Base-by-base conservation (phyloP, 1,284 basidiomycete species). In the Fomitopsis pinicola region DNA sequence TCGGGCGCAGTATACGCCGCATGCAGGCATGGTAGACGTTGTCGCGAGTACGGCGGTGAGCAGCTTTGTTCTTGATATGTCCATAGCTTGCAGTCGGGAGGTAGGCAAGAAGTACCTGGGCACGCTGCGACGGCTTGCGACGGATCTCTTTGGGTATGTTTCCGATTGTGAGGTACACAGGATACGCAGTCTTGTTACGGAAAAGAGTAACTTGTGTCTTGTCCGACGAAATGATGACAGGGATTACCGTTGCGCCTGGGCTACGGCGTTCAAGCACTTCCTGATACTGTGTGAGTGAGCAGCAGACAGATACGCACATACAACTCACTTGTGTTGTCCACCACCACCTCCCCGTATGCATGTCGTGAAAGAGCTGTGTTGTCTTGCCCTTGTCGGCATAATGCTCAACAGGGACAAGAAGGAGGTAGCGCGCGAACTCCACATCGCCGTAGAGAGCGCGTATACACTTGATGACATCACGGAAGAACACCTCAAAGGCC, bases 151-250 rank as follows among this genome's bases (percentile, higher is more conserved):
- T 44, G 15, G 42, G 42, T 8, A 44, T 15, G 42, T 44, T 44
- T 2, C 79, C 77, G 46, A 81, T 76, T 0, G 76, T 80, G 17
- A 81, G 59, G 57, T 80, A 80, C 0, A 80, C 67, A 0, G 77
- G 77, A 62, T 79, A 80, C 1, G 76, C 77, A 9, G 68, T 64
- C 61, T 79, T 79, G 61, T 75, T 75, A 1, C 72, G 56, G 60
- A 78, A 79, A 1, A 61, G 40, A 7, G 64, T 77, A 0, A 78
- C 38, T 55, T 76, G 75, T 0, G 73, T 78, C 62, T 78, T 78
- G 63, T 79, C 77, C 0, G 77, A 72, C 0, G 75, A 76, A 6
- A 80, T 66, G 35, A 81, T 77, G 40, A 80, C 64, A 1, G 78
- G 78, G 5, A 77, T 64, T 28, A 79, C 72, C 1, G 78, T 80